phyloP scores from a whole-genome alignment of 1,284 basidiomycete species.

The Ganoderma meredithae region DNA sequence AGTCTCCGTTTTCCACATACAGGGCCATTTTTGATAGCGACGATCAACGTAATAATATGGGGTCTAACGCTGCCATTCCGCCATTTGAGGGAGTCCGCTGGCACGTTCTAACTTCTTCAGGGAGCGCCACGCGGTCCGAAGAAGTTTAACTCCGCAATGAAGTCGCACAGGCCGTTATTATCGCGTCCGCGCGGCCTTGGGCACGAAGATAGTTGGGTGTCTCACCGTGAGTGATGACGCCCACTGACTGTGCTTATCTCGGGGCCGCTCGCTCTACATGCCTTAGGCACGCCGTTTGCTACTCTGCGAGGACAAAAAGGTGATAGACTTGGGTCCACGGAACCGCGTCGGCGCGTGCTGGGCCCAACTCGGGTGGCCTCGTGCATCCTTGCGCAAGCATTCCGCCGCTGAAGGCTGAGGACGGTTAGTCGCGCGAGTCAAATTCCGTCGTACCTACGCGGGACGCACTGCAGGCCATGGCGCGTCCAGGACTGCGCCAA shows the following conservation, averaged over 20 bases:
- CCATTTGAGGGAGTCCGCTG: constrained; percentile 14
- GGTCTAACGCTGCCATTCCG: constrained; percentile 19
- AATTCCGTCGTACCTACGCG: not conserved
- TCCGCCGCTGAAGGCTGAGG: not conserved
- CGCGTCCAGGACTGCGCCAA: not conserved
- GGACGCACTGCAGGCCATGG: not conserved
- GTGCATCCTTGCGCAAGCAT: not conserved
- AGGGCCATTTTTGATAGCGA: constrained; percentile 35
- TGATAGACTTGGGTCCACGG: not conserved
- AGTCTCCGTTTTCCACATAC: constrained; percentile 30
- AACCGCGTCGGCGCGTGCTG: not conserved
- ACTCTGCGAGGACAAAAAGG: not conserved
- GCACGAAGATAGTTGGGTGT: constrained; percentile 12
- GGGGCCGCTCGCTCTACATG: not conserved
- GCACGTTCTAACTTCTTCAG: constrained; percentile 10
- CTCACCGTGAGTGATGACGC: not conserved
- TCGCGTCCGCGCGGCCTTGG: not conserved
- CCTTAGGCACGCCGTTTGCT: not conserved
- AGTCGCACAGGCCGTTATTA: constrained; percentile 11
- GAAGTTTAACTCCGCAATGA: constrained; percentile 1
- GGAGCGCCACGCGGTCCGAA: not conserved
- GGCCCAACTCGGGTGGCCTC: not conserved
- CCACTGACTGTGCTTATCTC: not conserved
- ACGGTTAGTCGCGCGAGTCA: constrained; percentile 2
- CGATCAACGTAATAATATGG: constrained; percentile 26